Conservation (phyloP, 495 filamentous ascomycete genomes). For the Penicillium subrubescens region DNA sequence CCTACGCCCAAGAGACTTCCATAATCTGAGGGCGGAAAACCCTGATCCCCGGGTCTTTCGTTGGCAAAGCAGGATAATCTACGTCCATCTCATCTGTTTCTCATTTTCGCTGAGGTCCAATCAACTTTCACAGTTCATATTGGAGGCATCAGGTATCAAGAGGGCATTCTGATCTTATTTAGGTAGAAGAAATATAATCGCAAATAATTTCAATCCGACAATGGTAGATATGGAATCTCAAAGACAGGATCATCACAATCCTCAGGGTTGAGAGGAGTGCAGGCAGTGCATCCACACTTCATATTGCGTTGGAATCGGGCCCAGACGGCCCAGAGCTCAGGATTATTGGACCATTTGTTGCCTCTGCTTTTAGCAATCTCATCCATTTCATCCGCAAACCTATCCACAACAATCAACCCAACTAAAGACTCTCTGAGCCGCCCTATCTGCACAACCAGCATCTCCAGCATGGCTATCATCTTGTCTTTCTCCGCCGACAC, state of each 20-base stretch:
- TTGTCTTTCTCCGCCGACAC: background rate
- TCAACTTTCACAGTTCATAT: too few relatives aligned
- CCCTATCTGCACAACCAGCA: background rate
- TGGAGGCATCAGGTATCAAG: background rate
- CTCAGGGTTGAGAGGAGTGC: background rate
- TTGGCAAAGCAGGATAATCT: too few relatives aligned
- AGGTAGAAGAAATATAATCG: background rate
- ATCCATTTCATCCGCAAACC: constrained; percentile 2
- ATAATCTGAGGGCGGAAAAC: too few relatives aligned
- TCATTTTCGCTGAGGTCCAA: too few relatives aligned
- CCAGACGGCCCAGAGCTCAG: background rate
- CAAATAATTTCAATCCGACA: background rate
- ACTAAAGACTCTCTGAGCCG: background rate
- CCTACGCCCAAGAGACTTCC: background rate
- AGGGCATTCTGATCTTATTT: background rate
- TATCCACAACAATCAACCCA: background rate
- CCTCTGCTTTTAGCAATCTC: background rate
- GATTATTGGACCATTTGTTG: background rate
- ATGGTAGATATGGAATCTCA: background rate
- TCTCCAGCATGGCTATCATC: background rate
- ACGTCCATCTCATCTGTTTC: too few relatives aligned
- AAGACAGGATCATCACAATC: background rate
- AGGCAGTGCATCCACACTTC: constrained; percentile 6
- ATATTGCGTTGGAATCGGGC: background rate
- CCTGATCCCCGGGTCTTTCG: too few relatives aligned